A percentile compares a stretch with the other conserved stretches of the same genome.
Conservation (phyloP, 192 early-diverging fungal species). For the Coemansia aciculifera region DNA sequence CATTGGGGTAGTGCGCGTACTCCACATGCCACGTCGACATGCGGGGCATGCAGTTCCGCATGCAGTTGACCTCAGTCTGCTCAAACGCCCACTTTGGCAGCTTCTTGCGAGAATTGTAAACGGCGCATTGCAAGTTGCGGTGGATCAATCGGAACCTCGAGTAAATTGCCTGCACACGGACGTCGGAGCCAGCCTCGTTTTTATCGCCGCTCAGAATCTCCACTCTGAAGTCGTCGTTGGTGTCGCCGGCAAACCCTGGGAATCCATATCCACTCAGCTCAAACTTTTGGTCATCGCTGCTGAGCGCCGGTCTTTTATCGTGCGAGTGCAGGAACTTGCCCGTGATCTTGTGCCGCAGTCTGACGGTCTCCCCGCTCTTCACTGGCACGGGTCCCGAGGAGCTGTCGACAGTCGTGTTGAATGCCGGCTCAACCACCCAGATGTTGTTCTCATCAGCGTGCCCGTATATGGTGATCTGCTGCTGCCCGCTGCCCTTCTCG, state of each 20-base stretch:
- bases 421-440: slow-evolving; percentile 62
- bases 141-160: slow-evolving; percentile 77
- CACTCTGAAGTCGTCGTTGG: slow-evolving; percentile 87
- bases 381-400: slow-evolving; percentile 56
- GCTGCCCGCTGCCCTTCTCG: slow-evolving; percentile 69
- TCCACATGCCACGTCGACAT: slow-evolving; percentile 85
- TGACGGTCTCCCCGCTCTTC: slow-evolving; percentile 66
- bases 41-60: slow-evolving; percentile 69
- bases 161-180: slow-evolving; percentile 62
- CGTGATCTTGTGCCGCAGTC: slow-evolving; percentile 68
- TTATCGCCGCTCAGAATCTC: slow-evolving; percentile 65
- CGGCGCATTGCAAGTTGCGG: slow-evolving; percentile 65
- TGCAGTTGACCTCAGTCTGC: slow-evolving; percentile 94
- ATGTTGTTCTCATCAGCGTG: slow-evolving; percentile 86
- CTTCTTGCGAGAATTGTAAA: slow-evolving; percentile 76
- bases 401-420: slow-evolving; percentile 37
- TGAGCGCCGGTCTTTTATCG: slow-evolving; percentile 66
- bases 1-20: slow-evolving; percentile 56
- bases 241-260: slow-evolving; percentile 73
- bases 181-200: slow-evolving; percentile 42
- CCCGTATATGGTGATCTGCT: slow-evolving; percentile 80
- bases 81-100: slow-evolving; percentile 94
- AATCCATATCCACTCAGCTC: slow-evolving; percentile 76
- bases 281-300: slow-evolving; percentile 67
- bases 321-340: slow-evolving; percentile 71